Evolutionary conservation across 2,329 filamentous ascomycete genomes (phyloP).

Genomic region (Ilyonectria mors-panacis): DNA sequence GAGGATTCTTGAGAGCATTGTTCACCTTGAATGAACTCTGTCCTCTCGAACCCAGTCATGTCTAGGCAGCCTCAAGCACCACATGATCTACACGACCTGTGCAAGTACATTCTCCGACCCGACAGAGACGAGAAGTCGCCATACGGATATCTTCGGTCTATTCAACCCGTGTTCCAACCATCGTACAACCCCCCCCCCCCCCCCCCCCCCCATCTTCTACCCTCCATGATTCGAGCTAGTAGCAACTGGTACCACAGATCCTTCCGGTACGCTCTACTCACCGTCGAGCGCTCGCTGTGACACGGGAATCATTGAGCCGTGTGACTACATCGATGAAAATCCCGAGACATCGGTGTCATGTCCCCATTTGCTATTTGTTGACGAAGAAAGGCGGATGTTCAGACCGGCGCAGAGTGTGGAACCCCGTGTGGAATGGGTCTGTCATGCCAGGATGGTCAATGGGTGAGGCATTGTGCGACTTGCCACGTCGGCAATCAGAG

Average conservation of each 20-base stretch:
- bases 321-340: background rate
- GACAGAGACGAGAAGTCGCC: background rate
- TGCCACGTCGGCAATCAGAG: background rate
- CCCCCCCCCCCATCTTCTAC: too few species aligned
- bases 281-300: background rate
- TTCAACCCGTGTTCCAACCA: background rate
- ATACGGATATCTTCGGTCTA: background rate
- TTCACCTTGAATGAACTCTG: slow-evolving; percentile 5
- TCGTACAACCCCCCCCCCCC: background rate
- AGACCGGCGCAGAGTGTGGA: slow-evolving; percentile 1
- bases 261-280: background rate
- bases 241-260: background rate
- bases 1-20: background rate
- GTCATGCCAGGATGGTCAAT: background rate
- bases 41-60: slow-evolving; percentile 7
- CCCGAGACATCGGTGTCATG: background rate
- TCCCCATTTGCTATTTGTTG: background rate
- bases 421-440: background rate
- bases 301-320: background rate
- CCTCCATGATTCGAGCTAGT: background rate
- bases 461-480: background rate
- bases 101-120: background rate
- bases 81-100: slow-evolving; percentile 11
- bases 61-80: slow-evolving; percentile 10
- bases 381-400: background rate